Conservation (phyloP, 2,329 filamentous ascomycete species). For the Oidium heveae region DNA sequence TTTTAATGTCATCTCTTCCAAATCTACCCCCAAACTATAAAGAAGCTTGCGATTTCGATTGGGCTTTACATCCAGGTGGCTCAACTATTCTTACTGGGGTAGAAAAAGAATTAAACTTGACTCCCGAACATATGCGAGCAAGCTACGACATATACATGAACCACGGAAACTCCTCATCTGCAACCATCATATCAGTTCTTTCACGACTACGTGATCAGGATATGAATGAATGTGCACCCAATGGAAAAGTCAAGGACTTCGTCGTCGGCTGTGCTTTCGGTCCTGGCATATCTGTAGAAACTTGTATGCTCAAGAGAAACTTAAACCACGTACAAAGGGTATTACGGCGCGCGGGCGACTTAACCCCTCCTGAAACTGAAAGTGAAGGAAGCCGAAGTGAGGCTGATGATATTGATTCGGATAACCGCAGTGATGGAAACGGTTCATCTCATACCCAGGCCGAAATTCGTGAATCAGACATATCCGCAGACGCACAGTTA, state of each 20-base stretch:
- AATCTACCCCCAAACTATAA: conserved; percentile 20
- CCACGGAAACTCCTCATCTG: conserved; percentile 43
- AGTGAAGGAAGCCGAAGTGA: conserved; percentile 11
- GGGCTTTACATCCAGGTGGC: conserved; percentile 49
- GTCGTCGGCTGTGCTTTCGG: conserved; percentile 46
- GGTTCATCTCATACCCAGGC: too few species aligned
- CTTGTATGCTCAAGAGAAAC: conserved; percentile 32
- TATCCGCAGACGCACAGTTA: too few species aligned
- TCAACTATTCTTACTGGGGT: conserved; percentile 39
- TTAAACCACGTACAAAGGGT: conserved; percentile 9
- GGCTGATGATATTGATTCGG: conserved; percentile 5
- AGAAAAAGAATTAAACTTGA: conserved; percentile 29
- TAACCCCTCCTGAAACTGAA: conserved; percentile 13
- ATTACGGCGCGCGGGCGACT: conserved; percentile 7
- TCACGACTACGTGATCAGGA: conserved; percentile 31
- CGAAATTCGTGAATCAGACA: too few species aligned
- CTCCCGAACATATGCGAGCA: conserved; percentile 39
- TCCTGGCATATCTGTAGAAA: conserved; percentile 41
- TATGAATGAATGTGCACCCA: conserved; percentile 30
- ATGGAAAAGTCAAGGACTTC: conserved; percentile 25
- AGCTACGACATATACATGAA: conserved; percentile 43
- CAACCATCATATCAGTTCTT: conserved; percentile 43
- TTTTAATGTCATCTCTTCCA: conserved; percentile 24
- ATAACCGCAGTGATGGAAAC: too few species aligned
- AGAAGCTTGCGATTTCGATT: conserved; percentile 36